Evolutionary conservation across 2,329 filamentous ascomycete species (phyloP), one percentile per base, ranked within the genome.

Genomic region (Fusarium musae): DNA sequence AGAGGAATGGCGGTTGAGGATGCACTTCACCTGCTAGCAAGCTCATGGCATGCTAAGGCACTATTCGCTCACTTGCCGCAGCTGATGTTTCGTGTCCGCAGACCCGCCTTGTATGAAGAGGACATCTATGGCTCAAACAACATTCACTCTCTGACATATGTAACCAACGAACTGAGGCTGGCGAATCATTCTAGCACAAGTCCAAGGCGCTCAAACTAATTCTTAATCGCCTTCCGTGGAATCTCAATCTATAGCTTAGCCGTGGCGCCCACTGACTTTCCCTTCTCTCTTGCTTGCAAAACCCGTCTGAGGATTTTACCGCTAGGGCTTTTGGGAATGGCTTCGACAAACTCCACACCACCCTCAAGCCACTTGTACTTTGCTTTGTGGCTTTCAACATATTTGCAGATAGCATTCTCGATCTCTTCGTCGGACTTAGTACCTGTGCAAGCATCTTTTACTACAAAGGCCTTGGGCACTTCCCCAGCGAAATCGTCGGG

Each of bases 151-250:
- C 21, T 17, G 0, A 13, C 6, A 19, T 6, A 37, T 37, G 19
- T 3, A 19, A 37, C 16, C 9, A 19, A 19, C 16, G 26, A 26
- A 26, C 26, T 5, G 26, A 26, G 26, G 26, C 26, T 5, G 34
- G 34, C 34, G 34, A 36, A 16, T 36, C 15, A 13, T 12, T 46
- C 12, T 21, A 43, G 2, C 16, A 11, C 15, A 10, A 16, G 9
- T 16, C n/a, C 6, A 11, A 23, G 15, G 9, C 5, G 9, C 6
- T n/a, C 0, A 5, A 34, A 19, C 3, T 4, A 34, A 10, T 23
- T 2, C 2, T 9, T 34, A 8, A 13, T 1, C 7, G 8, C 16
- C n/a, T 3, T 19, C 16, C 7, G 7, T 4, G 0, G 6, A 8
- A 10, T 9, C 5, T 9, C 8, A 19, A 1, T 23, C 8, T 50